These are phyloP conservation scores for Eutypa lata DNA, from an alignment of 2,329 filamentous ascomycete genomes.

Conservation along the genomic window DNA sequence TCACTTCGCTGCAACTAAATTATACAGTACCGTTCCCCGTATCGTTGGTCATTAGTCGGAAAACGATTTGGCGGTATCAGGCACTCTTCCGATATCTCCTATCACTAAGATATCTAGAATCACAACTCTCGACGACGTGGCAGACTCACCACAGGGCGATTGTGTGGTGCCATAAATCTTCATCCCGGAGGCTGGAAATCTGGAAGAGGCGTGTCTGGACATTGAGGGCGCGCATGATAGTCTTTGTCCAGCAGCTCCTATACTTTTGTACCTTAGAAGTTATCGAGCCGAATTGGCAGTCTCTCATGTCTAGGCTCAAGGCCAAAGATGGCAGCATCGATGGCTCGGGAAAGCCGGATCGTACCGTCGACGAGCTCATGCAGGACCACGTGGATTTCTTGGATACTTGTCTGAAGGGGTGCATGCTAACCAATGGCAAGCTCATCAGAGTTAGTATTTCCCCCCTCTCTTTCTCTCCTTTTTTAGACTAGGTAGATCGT, in stretches of 20 bases:
- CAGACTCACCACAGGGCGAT: slow-evolving; percentile 78
- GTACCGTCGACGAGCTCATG: slow-evolving; percentile 97
- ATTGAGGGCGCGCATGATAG: slow-evolving; percentile 86
- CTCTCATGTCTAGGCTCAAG: slow-evolving; percentile 83
- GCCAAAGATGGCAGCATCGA: slow-evolving; percentile 49
- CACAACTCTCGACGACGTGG: slow-evolving; percentile 83
- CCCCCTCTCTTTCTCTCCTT: background rate
- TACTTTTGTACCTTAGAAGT: slow-evolving; percentile 98
- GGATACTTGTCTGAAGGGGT: slow-evolving; percentile 96
- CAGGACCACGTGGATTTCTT: slow-evolving; percentile 98
- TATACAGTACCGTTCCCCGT: slow-evolving; percentile 93
- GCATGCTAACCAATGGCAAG: slow-evolving; percentile 97
- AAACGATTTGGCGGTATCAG: slow-evolving; percentile 96
- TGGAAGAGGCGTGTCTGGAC: slow-evolving; percentile 96
- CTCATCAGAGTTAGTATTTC: slow-evolving; percentile 68
- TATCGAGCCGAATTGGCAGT: slow-evolving; percentile 96
- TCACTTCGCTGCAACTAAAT: slow-evolving; percentile 89
- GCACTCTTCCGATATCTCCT: slow-evolving; percentile 92
- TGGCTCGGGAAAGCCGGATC: slow-evolving; percentile 35
- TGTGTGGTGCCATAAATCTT: slow-evolving; percentile 79
- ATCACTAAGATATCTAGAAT: slow-evolving; percentile 85
- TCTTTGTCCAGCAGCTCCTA: slow-evolving; percentile 93
- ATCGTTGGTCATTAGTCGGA: slow-evolving; percentile 90
- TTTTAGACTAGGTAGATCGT: background rate
- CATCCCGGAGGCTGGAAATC: slow-evolving; percentile 70